These are phyloP conservation scores for Ephemerocybe angulata DNA, from an alignment of 768 basidiomycete genomes.

Conservation along the genomic window DNA sequence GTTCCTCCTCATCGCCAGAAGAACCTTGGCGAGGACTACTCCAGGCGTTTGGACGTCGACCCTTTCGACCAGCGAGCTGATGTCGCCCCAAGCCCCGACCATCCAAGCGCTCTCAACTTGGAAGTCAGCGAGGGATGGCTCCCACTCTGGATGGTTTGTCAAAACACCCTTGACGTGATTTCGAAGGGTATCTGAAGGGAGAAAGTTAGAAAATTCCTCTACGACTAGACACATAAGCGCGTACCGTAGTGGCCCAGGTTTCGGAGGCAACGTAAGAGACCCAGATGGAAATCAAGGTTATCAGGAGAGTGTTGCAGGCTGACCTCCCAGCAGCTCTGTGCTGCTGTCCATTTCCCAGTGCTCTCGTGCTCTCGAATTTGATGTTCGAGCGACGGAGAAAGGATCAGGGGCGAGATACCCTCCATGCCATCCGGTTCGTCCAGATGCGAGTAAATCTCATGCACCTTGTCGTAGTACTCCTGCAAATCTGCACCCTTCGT, in stretches of 20 bases:
- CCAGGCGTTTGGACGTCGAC: constrained; percentile 53
- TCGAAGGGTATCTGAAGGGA: constrained; percentile 75
- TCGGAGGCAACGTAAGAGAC: constrained; percentile 83
- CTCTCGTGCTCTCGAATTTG: constrained; percentile 98
- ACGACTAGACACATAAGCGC: constrained; percentile 20
- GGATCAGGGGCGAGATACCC: constrained; percentile 83
- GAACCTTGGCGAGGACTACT: constrained; percentile 70
- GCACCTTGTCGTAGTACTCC: constrained; percentile 81
- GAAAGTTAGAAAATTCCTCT: constrained; percentile 1
- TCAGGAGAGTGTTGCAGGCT: constrained; percentile 86
- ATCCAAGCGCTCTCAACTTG: constrained; percentile 95
- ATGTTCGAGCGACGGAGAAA: constrained; percentile 88
- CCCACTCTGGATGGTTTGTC: constrained; percentile 82
- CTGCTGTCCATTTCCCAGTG: constrained; percentile 95
- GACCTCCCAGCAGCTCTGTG: constrained; percentile 99
- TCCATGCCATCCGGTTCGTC: constrained; percentile 99
- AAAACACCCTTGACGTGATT: constrained; percentile 94
- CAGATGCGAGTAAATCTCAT: constrained; percentile 92
- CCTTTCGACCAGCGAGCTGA: constrained; percentile 55
- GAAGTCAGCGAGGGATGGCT: constrained; percentile 69
- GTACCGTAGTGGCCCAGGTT: constrained; percentile 96
- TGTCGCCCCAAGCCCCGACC: constrained; percentile 89
- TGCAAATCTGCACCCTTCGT: constrained; percentile 50
- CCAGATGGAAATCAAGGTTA: constrained; percentile 84
- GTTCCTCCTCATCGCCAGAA: constrained; percentile 71